Conservation (phyloP, 2,329 filamentous ascomycete species). For the Mariannaea sp. region DNA sequence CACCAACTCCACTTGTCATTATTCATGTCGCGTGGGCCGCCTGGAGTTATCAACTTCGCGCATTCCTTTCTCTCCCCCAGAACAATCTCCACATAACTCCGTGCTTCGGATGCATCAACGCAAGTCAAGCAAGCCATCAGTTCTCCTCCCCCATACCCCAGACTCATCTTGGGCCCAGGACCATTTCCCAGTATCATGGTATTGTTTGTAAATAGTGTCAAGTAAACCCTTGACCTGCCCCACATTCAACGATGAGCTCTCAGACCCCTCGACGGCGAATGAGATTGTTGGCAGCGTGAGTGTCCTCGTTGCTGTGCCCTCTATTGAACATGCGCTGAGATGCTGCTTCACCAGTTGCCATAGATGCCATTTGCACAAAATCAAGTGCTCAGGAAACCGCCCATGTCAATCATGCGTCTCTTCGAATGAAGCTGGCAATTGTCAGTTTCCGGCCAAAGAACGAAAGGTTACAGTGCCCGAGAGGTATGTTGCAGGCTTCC, state of each 20-base stretch:
- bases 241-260: constrained; percentile 22
- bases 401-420: constrained; percentile 48
- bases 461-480: constrained; percentile 48
- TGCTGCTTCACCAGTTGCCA: constrained; percentile 40
- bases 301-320: neutral
- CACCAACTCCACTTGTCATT: neutral
- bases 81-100: neutral
- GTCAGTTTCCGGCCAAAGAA: constrained; percentile 47
- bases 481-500: constrained; percentile 27
- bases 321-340: neutral
- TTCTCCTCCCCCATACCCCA: neutral
- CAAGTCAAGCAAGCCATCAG: neutral
- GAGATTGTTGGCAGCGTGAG: constrained; percentile 36
- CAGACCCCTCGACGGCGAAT: constrained; percentile 29
- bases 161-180: neutral
- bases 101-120: neutral
- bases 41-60: no score
- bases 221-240: constrained; percentile 3
- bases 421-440: constrained; percentile 45
- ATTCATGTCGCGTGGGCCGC: neutral
- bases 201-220: constrained; percentile 18
- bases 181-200: neutral
- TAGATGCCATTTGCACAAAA: constrained; percentile 51
- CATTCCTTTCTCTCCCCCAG: no score
- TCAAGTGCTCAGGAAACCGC: constrained; percentile 51